Base-by-base conservation (phyloP, 345 rosid species). In the Ceriops zippeliana region DNA sequence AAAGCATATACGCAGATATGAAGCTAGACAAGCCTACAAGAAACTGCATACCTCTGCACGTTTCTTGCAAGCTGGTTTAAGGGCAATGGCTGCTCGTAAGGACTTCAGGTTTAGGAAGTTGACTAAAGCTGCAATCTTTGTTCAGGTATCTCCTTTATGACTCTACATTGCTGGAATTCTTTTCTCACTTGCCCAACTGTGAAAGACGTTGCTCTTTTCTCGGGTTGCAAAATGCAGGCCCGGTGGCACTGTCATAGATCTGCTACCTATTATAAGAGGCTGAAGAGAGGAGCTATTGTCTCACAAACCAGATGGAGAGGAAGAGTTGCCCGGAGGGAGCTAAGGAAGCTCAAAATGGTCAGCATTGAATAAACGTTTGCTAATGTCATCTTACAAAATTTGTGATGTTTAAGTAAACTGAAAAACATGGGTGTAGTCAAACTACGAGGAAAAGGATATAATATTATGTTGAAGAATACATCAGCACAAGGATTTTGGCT, bases 231-330 rank as follows among this genome's bases (percentile, higher is more conserved):
- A 70, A 38, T 80, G 73, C 77, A 90, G 91, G 83, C 93, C 64
- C 86, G 82, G 37, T 86, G 90, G 91, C 88, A 86, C 53, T 84
- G 90, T 75, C 84, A 77, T 78, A 84, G 65, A 80, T 84, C 81
- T 75, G n/a, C 70, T 38, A 69, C 70, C 10, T 88, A 85, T 72
- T 88, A 86, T 65, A 84, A 78, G 72, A 85, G 74, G 80, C 96
- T 90, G 65, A 71, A 79, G 77, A 90, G 81, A 71, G 87, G 89
- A 68, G 79, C 78, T 5, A 78, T 88, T 62, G 71, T 83, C 37
- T 74, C 93, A 28, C 96, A 90, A 77, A 84, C 86, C 58, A 75
- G 90, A 69, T 90, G 96, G 96, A 88, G 96, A 67, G 89, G 93
- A 52, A 90, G 72, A 79, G 70, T 82, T 76, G 96, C 86, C 13